A percentile compares a stretch with the other conserved stretches of the same genome.
phyloP scores from a whole-genome alignment of 306 rosid species.

The Urtica urens region DNA sequence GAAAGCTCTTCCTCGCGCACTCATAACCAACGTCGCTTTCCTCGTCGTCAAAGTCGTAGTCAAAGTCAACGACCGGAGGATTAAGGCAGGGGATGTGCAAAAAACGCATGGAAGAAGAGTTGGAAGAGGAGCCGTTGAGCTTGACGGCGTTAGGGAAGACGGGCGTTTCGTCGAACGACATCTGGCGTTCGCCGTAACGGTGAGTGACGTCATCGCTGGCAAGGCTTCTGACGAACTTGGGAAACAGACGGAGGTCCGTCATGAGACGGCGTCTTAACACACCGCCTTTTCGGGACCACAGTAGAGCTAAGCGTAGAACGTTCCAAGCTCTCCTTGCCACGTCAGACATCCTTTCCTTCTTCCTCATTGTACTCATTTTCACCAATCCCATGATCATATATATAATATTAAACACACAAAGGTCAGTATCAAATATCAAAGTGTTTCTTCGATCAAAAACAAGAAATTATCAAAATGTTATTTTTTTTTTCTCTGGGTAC shows the following conservation, averaged over 20 bases:
- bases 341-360: slow-evolving; percentile 18
- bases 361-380: too few species aligned
- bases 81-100: slow-evolving; percentile 63
- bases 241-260: slow-evolving; percentile 47
- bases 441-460: neutral
- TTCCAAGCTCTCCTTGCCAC: slow-evolving; percentile 53
- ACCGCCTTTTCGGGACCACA: slow-evolving; percentile 78
- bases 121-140: slow-evolving; percentile 33
- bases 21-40: neutral
- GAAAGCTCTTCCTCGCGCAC: slow-evolving; percentile 22
- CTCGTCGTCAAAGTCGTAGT: slow-evolving; percentile 26
- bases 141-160: slow-evolving; percentile 36
- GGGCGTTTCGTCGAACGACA: slow-evolving; percentile 73
- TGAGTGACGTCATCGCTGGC: slow-evolving; percentile 29
- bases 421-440: too few species aligned
- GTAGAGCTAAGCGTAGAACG: slow-evolving; percentile 44
- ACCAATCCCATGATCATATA: neutral
- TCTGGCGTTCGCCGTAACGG: slow-evolving; percentile 51
- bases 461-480: neutral
- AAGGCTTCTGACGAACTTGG: slow-evolving; percentile 43
- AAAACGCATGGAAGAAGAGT: slow-evolving; percentile 41
- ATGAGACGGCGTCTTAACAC: slow-evolving; percentile 42
- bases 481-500: neutral
- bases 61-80: slow-evolving; percentile 49
- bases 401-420: too few species aligned